A percentile compares a stretch with the other conserved stretches of the same genome.
Conservation (phyloP, 2,329 filamentous ascomycete genomes). For the Fusarium siculi region DNA sequence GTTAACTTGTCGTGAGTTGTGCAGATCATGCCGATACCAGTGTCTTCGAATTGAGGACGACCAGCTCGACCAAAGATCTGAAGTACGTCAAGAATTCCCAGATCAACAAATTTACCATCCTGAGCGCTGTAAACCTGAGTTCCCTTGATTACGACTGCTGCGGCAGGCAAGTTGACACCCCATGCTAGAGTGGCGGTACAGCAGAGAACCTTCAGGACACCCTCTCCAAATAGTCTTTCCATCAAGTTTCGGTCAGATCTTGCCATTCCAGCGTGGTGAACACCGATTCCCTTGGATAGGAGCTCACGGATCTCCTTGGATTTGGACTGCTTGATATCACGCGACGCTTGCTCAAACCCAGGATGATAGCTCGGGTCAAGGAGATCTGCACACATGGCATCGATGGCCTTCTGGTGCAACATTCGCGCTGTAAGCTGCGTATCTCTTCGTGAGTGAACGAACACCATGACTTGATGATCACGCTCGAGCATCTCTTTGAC, state of each 20-base stretch:
- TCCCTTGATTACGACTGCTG: slow-evolving; percentile 97
- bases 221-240: slow-evolving; percentile 89
- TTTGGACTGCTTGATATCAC: slow-evolving; percentile 86
- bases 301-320: slow-evolving; percentile 90
- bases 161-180: slow-evolving; percentile 98
- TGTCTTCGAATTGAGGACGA: slow-evolving; percentile 96
- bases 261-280: slow-evolving; percentile 97
- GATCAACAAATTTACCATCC: slow-evolving; percentile 94
- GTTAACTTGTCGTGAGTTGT: slow-evolving; percentile 93
- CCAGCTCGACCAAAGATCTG: slow-evolving; percentile 99
- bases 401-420: slow-evolving; percentile 85
- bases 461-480: slow-evolving; percentile 99
- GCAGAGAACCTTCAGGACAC: slow-evolving; percentile 95
- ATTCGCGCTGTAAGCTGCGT: slow-evolving; percentile 89
- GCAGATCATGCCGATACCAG: slow-evolving; percentile 97
- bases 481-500: slow-evolving; percentile 89
- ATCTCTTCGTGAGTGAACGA: slow-evolving; percentile 96
- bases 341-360: slow-evolving; percentile 80
- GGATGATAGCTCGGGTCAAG: slow-evolving; percentile 86
- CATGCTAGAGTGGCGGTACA: slow-evolving; percentile 98
- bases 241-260: slow-evolving; percentile 95
- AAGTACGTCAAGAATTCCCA: slow-evolving; percentile 95
- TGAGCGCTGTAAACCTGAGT: slow-evolving; percentile 97
- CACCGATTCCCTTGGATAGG: slow-evolving; percentile 88
- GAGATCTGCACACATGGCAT: slow-evolving; percentile 81